Conservation (phyloP, 306 rosid genomes). For the Neltuma alba region DNA sequence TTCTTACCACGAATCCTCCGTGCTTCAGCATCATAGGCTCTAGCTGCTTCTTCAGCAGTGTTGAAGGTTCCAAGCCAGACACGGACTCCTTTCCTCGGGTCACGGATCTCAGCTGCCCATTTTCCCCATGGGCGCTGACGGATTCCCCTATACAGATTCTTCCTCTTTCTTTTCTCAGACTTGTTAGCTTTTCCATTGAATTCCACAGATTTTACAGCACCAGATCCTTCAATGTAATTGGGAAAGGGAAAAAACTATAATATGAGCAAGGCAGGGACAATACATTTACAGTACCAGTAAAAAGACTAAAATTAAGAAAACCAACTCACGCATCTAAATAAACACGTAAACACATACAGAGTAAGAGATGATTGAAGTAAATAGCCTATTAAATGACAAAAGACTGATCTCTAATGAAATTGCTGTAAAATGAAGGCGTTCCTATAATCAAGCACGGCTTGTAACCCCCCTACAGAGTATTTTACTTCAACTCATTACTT, state of each 20-base stretch:
- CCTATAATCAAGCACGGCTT: constrained; percentile 9
- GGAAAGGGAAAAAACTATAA: not conserved
- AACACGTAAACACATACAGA: not conserved
- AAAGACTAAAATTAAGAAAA: not conserved
- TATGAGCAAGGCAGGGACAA: not conserved
- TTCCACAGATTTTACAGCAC: constrained; percentile 49
- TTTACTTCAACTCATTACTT: constrained; percentile 6
- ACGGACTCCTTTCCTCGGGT: constrained; percentile 88
- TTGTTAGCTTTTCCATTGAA: constrained; percentile 57
- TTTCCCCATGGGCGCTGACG: constrained; percentile 97
- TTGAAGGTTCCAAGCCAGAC: constrained; percentile 96
- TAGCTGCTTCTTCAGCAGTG: constrained; percentile 95
- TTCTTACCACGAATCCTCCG: constrained; percentile 84
- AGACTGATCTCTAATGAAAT: not conserved
- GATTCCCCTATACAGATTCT: constrained; percentile 82
- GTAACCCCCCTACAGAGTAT: not conserved
- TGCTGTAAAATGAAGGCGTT: not conserved
- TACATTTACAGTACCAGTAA: not conserved
- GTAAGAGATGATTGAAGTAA: not conserved
- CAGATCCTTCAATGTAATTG: constrained; percentile 45
- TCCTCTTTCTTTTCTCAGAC: constrained; percentile 72
- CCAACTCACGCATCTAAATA: not conserved
- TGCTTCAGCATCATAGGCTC: constrained; percentile 93
- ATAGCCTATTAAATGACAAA: not conserved
- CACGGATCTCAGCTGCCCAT: constrained; percentile 97